Percentiles rank a stretch among this genome's conserved stretches.
These are phyloP conservation scores for Plantago major DNA, from an alignment of 257 asterid genomes.

Conservation along the genomic window DNA sequence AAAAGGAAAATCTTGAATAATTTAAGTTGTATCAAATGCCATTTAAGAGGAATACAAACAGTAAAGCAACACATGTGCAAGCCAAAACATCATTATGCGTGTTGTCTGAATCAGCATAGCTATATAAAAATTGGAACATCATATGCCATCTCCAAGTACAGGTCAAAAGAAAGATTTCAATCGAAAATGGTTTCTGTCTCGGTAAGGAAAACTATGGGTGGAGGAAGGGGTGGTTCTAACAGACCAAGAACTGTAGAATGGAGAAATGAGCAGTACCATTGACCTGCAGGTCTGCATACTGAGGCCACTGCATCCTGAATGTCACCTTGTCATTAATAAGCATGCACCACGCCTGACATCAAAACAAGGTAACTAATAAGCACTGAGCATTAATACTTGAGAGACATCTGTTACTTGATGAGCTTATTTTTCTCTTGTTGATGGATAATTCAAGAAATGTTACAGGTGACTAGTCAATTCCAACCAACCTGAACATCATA, in stretches of 20 bases:
- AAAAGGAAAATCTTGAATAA: neutral
- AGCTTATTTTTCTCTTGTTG: too few relatives aligned
- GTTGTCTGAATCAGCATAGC: neutral
- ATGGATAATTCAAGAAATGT: too few relatives aligned
- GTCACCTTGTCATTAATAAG: constrained; percentile 91
- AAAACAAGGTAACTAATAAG: neutral
- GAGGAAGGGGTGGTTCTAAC: neutral
- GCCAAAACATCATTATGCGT: neutral
- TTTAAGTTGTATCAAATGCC: neutral
- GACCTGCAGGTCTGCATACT: constrained; percentile 81
- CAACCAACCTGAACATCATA: constrained; percentile 84
- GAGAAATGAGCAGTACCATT: constrained; percentile 57
- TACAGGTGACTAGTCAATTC: neutral
- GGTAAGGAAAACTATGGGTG: constrained; percentile 2
- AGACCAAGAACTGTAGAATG: constrained; percentile 10
- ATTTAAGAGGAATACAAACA: constrained; percentile 1
- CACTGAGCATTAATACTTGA: neutral
- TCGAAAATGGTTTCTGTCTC: constrained; percentile 1
- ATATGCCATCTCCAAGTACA: constrained; percentile 16
- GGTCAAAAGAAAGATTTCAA: constrained; percentile 4
- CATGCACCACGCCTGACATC: constrained; percentile 85
- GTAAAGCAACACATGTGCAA: neutral
- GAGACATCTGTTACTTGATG: too few relatives aligned
- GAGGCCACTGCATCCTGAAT: constrained; percentile 98
- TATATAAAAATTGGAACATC: neutral